These are phyloP conservation scores for Jamesozyma rosinii DNA, from an alignment of 805 yeast species.

Conservation along the genomic window DNA sequence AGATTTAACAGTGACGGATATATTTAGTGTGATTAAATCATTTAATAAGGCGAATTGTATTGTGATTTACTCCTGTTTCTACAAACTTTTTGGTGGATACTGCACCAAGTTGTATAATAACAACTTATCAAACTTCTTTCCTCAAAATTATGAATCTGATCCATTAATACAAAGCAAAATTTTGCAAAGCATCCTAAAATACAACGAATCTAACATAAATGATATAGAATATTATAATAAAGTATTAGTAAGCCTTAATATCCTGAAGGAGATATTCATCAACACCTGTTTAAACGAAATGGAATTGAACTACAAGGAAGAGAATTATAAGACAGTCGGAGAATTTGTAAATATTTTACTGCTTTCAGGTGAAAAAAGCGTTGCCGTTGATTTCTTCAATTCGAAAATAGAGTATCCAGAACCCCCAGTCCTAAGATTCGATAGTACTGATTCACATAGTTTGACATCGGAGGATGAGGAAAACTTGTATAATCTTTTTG, in stretches of 20 bases:
- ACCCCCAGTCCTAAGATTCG: neutral
- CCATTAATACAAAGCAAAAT: slow-evolving; percentile 23
- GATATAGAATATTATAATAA: slow-evolving; percentile 14
- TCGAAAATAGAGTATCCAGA: slow-evolving; percentile 28
- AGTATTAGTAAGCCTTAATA: slow-evolving; percentile 15
- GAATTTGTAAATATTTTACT: slow-evolving; percentile 29
- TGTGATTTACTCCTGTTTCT: slow-evolving; percentile 11
- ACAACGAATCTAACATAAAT: slow-evolving; percentile 15
- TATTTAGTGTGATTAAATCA: slow-evolving; percentile 14
- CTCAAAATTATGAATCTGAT: slow-evolving; percentile 17
- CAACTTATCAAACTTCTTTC: slow-evolving; percentile 20
- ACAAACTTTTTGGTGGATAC: slow-evolving; percentile 15
- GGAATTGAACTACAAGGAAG: slow-evolving; percentile 44
- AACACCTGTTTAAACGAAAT: slow-evolving; percentile 62
- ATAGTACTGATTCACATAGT: too few species aligned
- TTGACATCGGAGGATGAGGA: slow-evolving; percentile 9
- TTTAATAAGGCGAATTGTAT: slow-evolving; percentile 12
- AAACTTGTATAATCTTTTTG: slow-evolving; percentile 15
- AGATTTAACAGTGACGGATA: slow-evolving; percentile 7
- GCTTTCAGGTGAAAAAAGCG: slow-evolving; percentile 32
- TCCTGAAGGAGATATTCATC: slow-evolving; percentile 50
- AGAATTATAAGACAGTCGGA: slow-evolving; percentile 35
- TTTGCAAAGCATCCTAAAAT: slow-evolving; percentile 14
- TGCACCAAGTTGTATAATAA: slow-evolving; percentile 18
- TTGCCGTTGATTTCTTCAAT: slow-evolving; percentile 34